Conservation (phyloP, 345 rosid species). For the Ceriops decandra region DNA sequence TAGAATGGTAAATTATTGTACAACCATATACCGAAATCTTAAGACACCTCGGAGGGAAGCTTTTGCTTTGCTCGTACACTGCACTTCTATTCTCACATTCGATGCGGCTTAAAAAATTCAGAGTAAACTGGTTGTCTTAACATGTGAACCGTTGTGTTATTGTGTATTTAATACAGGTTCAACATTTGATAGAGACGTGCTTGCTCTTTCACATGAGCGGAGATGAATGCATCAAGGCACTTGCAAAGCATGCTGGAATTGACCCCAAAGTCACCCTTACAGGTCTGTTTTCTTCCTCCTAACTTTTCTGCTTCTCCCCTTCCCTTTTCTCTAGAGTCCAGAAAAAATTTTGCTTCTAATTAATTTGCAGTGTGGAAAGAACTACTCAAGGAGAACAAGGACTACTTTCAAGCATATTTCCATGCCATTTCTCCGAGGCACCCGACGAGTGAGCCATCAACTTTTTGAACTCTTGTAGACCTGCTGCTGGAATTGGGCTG, state of each 20-base stretch:
- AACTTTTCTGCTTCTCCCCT: neutral
- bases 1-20: conserved; percentile 35
- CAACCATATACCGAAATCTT: conserved; percentile 11
- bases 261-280: conserved; percentile 43
- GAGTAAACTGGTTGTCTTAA: no score
- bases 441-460: neutral
- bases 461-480: neutral
- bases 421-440: conserved; percentile 12
- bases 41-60: neutral
- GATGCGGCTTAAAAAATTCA: neutral
- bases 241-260: conserved; percentile 39
- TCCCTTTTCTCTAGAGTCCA: neutral
- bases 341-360: neutral
- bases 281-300: conserved; percentile 16
- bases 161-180: conserved; percentile 32
- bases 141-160: neutral
- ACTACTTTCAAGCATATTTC: conserved; percentile 41
- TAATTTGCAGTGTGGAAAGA: conserved; percentile 44
- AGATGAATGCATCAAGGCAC: conserved; percentile 42
- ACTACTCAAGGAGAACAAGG: conserved; percentile 43
- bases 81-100: neutral
- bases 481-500: no score
- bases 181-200: conserved; percentile 54
- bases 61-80: conserved; percentile 15
- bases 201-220: conserved; percentile 41